Conservation (phyloP, 768 basidiomycete species). For the Psilocybe azurescens region DNA sequence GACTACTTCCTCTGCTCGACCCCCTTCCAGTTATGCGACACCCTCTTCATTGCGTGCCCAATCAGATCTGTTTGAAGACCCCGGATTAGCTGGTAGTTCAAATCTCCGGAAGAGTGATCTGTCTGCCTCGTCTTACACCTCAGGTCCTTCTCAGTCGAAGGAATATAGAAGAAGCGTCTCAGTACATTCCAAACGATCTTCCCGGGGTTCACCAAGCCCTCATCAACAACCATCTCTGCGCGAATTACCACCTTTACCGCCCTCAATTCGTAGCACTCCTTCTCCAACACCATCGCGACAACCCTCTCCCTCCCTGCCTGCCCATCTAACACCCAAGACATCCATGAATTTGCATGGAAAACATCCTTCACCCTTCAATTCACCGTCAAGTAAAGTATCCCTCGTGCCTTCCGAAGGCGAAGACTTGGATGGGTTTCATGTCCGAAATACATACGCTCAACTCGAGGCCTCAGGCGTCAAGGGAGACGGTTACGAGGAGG, state of each 20-base stretch:
- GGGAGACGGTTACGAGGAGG: constrained; percentile 94
- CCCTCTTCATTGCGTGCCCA: constrained; percentile 35
- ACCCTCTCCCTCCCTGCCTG: constrained; percentile 26
- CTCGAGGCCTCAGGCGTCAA: constrained; percentile 91
- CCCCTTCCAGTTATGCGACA: constrained; percentile 36
- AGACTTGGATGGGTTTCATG: constrained; percentile 82
- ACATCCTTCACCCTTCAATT: constrained; percentile 19
- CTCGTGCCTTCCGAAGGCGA: constrained; percentile 79
- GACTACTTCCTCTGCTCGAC: constrained; percentile 31
- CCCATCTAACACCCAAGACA: constrained; percentile 30
- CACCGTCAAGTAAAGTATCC: constrained; percentile 46
- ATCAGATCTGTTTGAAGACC: constrained; percentile 39
- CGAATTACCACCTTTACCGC: constrained; percentile 41
- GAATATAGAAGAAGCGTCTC: constrained; percentile 32
- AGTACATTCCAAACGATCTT: constrained; percentile 37
- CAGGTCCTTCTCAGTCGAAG: constrained; percentile 29
- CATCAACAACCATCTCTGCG: constrained; percentile 29
- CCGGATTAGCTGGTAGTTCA: constrained; percentile 33
- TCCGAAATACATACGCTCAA: constrained; percentile 87
- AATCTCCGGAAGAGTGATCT: constrained; percentile 36
- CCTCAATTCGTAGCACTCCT: constrained; percentile 37
- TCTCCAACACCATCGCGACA: constrained; percentile 31
- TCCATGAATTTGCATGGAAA: constrained; percentile 28
- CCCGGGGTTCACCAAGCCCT: constrained; percentile 30
- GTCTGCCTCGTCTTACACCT: constrained; percentile 36